Evolutionary conservation across 192 early-diverging fungal species (phyloP).

Genomic region (Coemansia brasiliensis): DNA sequence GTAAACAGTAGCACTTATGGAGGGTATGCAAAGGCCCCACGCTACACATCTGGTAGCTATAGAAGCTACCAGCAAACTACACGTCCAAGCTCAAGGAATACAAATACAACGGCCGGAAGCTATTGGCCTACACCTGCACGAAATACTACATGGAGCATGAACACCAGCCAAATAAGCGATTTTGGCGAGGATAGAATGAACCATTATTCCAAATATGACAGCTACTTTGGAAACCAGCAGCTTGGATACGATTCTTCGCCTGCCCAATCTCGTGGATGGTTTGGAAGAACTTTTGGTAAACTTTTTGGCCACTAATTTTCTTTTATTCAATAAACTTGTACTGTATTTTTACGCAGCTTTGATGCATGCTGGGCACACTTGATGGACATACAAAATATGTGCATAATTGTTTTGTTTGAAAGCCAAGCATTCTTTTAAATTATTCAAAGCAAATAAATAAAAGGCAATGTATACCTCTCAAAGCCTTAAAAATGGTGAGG

Average conservation of each 20-base stretch:
- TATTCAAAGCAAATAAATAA: conserved; percentile 1
- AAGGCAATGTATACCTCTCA: too few species aligned
- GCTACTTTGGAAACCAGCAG: background rate
- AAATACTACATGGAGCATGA: conserved; percentile 8
- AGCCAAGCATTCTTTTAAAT: background rate
- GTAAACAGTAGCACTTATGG: background rate
- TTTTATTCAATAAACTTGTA: conserved; percentile 3
- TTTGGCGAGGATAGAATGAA: conserved; percentile 3
- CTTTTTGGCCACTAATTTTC: background rate
- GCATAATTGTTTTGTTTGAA: background rate
- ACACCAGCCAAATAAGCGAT: conserved; percentile 5
- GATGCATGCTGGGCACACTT: too few species aligned
- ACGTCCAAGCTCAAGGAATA: background rate
- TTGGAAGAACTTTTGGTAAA: conserved; percentile 2
- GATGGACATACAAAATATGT: too few species aligned
- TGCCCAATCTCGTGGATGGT: conserved; percentile 5
- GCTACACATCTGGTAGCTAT: background rate
- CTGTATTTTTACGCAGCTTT: too few species aligned
- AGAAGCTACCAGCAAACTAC: background rate
- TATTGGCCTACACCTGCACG: conserved; percentile 8
- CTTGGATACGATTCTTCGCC: background rate
- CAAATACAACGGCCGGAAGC: background rate
- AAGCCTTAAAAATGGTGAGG: too few species aligned
- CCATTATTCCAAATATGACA: background rate
- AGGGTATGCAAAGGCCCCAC: background rate